Evolutionary conservation across 345 rosid species (phyloP), one percentile per base, ranked within the genome.

Genomic region (Camelina sativa): DNA sequence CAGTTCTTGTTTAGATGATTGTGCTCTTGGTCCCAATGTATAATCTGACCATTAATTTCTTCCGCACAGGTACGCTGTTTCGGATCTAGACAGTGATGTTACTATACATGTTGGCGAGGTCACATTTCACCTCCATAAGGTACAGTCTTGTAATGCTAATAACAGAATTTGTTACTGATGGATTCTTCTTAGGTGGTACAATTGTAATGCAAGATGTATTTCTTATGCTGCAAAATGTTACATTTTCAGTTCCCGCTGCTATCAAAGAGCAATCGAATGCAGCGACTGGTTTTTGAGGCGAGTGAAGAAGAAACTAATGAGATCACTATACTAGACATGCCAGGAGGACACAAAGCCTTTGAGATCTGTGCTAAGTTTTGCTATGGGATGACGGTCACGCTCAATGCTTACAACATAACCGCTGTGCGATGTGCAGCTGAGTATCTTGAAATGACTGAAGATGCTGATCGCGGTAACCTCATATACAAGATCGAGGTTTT

Each of bases 281-380:
- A 86, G 64, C 88, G 83, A 64, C 80, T 93, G 11, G 84, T 88
- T 63, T 72, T 40, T 57, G 65, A 84, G 34, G 91, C 84, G 22
- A 67, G 60, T 12, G 93, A 87, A 59, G 92, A 87, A 43, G 79
- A 73, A 37, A 84, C 81, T 6, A 82, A 88, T 60, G 96, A 87
- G 77, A 86, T 89, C 44, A 71, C 67, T 59, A 73, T 89, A 35
- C 70, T 47, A 51, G 93, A 87, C 81, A 85, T 93, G 57, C 97
- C 98, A 4, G 98, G 98, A 56, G 96, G 98, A 30, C 81, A 88
- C 11, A 85, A 87, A 79, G 89, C 98, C 48, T 93, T 93, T 65
- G 98, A 93, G 80, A 88, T 89, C 57, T 93, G 98, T 83, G 95
- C 96, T 1, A 93, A 93, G 78, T 93, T 91, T 81, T 93, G 98